Percentiles rank a stretch among this genome's conserved stretches.
phyloP scores from a whole-genome alignment of 306 rosid species.

The Astragalus glycyphyllos region DNA sequence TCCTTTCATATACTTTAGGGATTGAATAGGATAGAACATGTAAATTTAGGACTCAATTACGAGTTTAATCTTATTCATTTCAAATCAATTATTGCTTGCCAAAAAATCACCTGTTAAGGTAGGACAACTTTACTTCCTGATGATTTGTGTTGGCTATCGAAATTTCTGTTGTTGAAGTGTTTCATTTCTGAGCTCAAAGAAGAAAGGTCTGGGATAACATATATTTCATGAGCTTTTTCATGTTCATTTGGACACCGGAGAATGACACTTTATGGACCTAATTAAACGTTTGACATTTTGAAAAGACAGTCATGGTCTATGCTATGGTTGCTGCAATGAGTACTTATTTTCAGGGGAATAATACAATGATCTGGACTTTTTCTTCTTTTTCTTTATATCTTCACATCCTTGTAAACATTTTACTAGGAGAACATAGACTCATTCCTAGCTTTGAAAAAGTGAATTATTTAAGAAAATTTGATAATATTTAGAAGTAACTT shows the following conservation, averaged over 20 bases:
- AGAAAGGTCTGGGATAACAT: slow-evolving; percentile 30
- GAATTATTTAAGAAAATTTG: too few relatives aligned
- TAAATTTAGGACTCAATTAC: too few relatives aligned
- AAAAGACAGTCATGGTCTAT: slow-evolving; percentile 13
- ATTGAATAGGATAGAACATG: too few relatives aligned
- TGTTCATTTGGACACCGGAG: slow-evolving; percentile 18
- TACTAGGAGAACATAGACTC: slow-evolving; percentile 2
- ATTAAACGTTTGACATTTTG: slow-evolving; percentile 6
- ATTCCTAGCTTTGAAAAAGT: background rate
- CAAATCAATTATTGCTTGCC: slow-evolving; percentile 27
- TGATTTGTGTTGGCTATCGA: slow-evolving; percentile 25
- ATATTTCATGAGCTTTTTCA: slow-evolving; percentile 6
- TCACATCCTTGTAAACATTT: background rate
- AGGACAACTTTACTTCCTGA: background rate
- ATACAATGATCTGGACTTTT: background rate
- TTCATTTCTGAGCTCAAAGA: slow-evolving; percentile 9
- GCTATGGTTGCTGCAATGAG: slow-evolving; percentile 14
- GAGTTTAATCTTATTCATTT: background rate
- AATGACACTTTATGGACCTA: background rate
- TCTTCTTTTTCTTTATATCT: background rate
- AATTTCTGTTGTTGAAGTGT: slow-evolving; percentile 20
- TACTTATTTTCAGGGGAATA: background rate
- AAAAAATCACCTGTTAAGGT: background rate
- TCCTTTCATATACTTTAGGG: background rate
- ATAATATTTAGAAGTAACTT: too few relatives aligned